phyloP scores from a whole-genome alignment of 1,284 basidiomycete genomes.

The Chiua sp. region DNA sequence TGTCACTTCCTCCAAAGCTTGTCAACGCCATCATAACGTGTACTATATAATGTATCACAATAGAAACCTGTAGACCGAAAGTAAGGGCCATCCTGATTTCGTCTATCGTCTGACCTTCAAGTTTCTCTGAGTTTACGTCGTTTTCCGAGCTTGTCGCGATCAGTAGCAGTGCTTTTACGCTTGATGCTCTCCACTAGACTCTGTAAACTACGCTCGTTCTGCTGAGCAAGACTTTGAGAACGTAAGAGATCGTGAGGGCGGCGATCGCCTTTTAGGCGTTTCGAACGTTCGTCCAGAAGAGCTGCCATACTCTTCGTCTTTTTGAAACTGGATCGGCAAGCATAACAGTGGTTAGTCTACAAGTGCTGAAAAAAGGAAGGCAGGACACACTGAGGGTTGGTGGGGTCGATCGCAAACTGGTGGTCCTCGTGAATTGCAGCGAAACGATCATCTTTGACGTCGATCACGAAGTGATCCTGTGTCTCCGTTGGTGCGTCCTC shows the following conservation, averaged over 20 bases:
- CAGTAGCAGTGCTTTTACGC: constrained; percentile 60
- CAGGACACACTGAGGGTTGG: constrained; percentile 84
- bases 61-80: too few relatives aligned
- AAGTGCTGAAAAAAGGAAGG: not conserved
- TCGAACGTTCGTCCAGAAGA: constrained; percentile 75
- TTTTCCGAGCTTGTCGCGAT: constrained; percentile 51
- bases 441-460: constrained; percentile 92
- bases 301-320: constrained; percentile 89
- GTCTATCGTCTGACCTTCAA: too few relatives aligned
- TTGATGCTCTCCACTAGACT: constrained; percentile 89
- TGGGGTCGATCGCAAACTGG: constrained; percentile 95
- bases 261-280: constrained; percentile 52
- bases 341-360: not conserved
- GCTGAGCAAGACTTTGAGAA: constrained; percentile 10
- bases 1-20: too few relatives aligned
- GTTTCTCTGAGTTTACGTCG: constrained; percentile 52
- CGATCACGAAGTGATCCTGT: constrained; percentile 82
- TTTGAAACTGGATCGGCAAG: constrained; percentile 80
- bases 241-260: constrained; percentile 10
- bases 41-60: too few relatives aligned
- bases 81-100: too few relatives aligned
- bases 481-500: constrained; percentile 58
- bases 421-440: constrained; percentile 88
- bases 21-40: too few relatives aligned
- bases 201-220: constrained; percentile 55